A percentile compares a stretch with the other conserved stretches of the same genome.
Evolutionary conservation across 257 asterid species (phyloP).

Genomic region (Solanum bulbocastanum): DNA sequence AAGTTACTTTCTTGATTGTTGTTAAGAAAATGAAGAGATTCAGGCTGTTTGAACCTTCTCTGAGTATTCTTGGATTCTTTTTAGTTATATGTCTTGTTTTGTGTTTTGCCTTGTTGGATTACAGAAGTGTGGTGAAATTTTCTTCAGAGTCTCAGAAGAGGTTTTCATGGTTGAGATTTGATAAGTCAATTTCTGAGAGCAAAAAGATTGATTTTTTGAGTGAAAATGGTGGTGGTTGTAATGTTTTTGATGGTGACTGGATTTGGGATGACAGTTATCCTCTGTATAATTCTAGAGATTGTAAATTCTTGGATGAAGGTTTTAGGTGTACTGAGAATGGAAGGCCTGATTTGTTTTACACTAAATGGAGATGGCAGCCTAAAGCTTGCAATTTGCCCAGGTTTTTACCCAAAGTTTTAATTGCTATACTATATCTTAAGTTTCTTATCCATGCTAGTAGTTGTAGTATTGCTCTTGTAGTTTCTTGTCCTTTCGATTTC

Average conservation of each 20-base stretch:
- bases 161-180: conserved; percentile 46
- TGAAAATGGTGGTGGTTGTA: conserved; percentile 44
- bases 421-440: neutral
- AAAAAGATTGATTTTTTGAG: conserved; percentile 55
- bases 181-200: conserved; percentile 13
- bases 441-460: neutral
- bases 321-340: conserved; percentile 90
- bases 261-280: conserved; percentile 94
- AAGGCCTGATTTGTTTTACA: conserved; percentile 83
- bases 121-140: conserved; percentile 34
- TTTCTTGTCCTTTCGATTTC: neutral
- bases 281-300: conserved; percentile 59
- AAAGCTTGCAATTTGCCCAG: conserved; percentile 85
- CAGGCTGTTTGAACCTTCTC: conserved; percentile 67
- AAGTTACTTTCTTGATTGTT: conserved; percentile 20
- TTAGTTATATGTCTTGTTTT: conserved; percentile 40
- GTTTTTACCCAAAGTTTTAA: conserved; percentile 7
- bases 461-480: neutral
- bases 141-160: conserved; percentile 48
- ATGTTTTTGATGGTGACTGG: conserved; percentile 95
- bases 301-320: conserved; percentile 79
- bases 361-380: conserved; percentile 99
- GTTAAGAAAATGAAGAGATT: conserved; percentile 69
- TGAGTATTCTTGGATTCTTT: conserved; percentile 59
- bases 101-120: conserved; percentile 60